Evolutionary conservation across 805 yeast species (phyloP).

Genomic region (Ogataea degrootiae): DNA sequence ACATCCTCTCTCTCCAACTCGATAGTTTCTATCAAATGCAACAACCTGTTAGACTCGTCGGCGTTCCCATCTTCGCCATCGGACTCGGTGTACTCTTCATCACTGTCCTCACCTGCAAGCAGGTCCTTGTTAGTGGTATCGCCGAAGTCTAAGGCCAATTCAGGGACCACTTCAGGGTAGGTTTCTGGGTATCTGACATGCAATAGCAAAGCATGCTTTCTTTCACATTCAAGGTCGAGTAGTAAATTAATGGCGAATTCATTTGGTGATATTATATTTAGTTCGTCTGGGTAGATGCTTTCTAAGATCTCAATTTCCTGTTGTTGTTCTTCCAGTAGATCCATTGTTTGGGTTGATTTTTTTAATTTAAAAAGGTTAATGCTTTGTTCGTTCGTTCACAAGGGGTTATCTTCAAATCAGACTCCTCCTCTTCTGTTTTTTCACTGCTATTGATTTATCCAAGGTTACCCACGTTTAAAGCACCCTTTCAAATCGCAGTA

Average conservation of each 20-base stretch:
- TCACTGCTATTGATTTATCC: too few species aligned
- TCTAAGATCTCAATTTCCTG: conserved; percentile 89
- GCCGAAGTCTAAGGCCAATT: conserved; percentile 37
- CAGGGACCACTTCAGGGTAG: conserved; percentile 81
- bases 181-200: conserved; percentile 67
- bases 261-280: conserved; percentile 40
- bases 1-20: conserved; percentile 49
- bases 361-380: background rate
- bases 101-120: conserved; percentile 32
- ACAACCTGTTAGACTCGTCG: conserved; percentile 33
- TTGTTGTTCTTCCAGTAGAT: conserved; percentile 72
- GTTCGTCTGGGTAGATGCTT: conserved; percentile 91
- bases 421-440: too few species aligned
- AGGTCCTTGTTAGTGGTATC: conserved; percentile 20
- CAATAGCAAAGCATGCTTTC: conserved; percentile 51
- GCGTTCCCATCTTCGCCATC: conserved; percentile 39
- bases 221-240: conserved; percentile 64
- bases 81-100: conserved; percentile 42
- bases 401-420: background rate
- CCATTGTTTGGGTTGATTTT: conserved; percentile 41
- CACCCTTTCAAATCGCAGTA: too few species aligned
- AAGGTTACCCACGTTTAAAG: too few species aligned
- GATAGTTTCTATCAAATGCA: conserved; percentile 54
- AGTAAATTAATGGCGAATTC: conserved; percentile 53
- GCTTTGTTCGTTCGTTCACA: background rate